These are phyloP conservation scores for Ganoderma sp. DNA, from an alignment of 1,284 basidiomycete species.

Conservation along the genomic window DNA sequence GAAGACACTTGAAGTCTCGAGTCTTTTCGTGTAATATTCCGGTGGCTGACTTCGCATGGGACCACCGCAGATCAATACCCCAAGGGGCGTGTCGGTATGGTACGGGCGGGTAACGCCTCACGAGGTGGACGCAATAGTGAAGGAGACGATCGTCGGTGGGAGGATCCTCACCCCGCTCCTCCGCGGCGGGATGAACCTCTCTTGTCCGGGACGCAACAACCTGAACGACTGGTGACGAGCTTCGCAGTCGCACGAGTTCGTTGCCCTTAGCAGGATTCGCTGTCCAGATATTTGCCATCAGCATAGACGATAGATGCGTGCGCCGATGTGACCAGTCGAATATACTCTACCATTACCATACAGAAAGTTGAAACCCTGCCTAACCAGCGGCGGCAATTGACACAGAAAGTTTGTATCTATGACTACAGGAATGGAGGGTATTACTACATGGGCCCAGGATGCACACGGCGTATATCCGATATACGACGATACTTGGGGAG, in stretches of 20 bases:
- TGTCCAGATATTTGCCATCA: neutral
- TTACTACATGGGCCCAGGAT: slow-evolving; percentile 30
- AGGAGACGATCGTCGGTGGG: slow-evolving; percentile 85
- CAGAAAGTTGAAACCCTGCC: neutral
- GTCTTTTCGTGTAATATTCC: neutral
- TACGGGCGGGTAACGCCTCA: slow-evolving; percentile 94
- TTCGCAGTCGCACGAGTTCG: slow-evolving; percentile 7
- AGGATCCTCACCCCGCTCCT: slow-evolving; percentile 83
- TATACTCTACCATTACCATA: neutral
- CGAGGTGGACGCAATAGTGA: slow-evolving; percentile 85
- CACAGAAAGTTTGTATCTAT: slow-evolving; percentile 2
- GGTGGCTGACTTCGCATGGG: neutral
- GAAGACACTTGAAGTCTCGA: no score
- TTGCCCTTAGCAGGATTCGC: neutral
- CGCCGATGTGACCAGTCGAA: neutral
- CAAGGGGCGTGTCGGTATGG: slow-evolving; percentile 84
- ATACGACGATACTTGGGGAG: neutral
- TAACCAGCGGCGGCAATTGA: neutral
- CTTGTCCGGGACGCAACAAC: slow-evolving; percentile 65
- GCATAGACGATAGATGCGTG: neutral
- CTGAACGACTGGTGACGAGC: slow-evolving; percentile 72
- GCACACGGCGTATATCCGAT: slow-evolving; percentile 20
- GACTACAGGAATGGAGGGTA: slow-evolving; percentile 20
- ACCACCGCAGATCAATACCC: slow-evolving; percentile 75
- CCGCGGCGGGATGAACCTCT: slow-evolving; percentile 81